Evolutionary conservation across 78 protist species (phyloP), one percentile per base, ranked within the genome.

Genomic region (Speleostelium caveatum): DNA sequence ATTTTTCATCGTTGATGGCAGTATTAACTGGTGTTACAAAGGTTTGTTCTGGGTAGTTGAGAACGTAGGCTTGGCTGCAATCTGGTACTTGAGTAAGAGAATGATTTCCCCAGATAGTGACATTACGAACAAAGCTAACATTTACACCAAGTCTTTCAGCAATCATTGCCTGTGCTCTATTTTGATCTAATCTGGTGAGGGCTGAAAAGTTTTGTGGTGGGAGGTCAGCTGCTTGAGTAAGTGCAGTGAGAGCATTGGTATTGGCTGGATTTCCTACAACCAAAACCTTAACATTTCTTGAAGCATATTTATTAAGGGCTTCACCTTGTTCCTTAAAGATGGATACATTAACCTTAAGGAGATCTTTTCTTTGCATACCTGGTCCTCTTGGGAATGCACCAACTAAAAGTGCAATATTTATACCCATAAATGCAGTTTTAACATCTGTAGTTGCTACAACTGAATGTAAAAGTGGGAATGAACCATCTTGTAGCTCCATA

Each of bases 211-310:
- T 95, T 68, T 73, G 51, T n/a, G 35, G 0, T 24, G 99, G 99
- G 42, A 97, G 38, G 22, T 63, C 86, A n/a, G 96, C 71, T 3
- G 98, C 98, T 28, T 58, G n/a, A 7, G 65, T 33, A 8, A 63
- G 0, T n/a, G 93, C 69, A 53, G 96, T 92, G 28, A 95, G 62
- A 1, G 96, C 95, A 68, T 98, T 98, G 60, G 99, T 98, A 86
- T 98, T 98, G 59, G 99, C 98, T 22, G 99, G 99, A 78, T 98
- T 98, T 56, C 99, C 99, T 1, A 98, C 98, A 45, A 97, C 99
- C 16, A 97, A 63, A 16, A 94, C 94, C 17, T 92, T 88, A 72
- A 94, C 96, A 38, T 32, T 30, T 39, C 74, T 63, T 24, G 77
- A 49, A 35, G 98, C 99, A 53, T 74, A 62, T 30, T 62, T 59